Percentiles rank a stretch among this genome's conserved stretches.
These are phyloP conservation scores for Hibiscus syriacus DNA, from an alignment of 345 rosid species.

Conservation along the genomic window DNA sequence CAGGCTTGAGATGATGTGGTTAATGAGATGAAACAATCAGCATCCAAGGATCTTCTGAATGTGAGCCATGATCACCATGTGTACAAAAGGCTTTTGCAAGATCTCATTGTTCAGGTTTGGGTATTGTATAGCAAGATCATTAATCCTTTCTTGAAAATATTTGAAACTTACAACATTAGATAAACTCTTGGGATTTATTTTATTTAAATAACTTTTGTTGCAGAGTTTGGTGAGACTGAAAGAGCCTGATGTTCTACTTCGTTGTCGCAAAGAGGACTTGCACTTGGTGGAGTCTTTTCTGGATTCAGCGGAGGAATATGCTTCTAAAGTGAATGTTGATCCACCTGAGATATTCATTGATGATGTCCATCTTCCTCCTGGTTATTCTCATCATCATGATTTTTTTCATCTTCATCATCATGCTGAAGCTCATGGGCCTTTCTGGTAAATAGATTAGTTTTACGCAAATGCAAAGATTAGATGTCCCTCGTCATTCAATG, in stretches of 20 bases:
- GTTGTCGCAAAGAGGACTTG: constrained; percentile 73
- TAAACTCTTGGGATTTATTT: background rate
- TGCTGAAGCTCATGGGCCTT: constrained; percentile 44
- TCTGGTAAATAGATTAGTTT: constrained; percentile 40
- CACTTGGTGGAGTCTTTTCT: constrained; percentile 58
- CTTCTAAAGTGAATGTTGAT: constrained; percentile 56
- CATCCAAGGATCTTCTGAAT: no score
- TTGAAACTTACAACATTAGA: no score
- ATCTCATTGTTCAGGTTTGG: constrained; percentile 88
- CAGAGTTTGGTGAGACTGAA: constrained; percentile 90
- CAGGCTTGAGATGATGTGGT: no score
- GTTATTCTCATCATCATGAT: constrained; percentile 68
- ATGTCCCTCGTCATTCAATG: no score
- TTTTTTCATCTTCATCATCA: constrained; percentile 57
- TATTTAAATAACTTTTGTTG: background rate
- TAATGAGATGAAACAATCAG: no score
- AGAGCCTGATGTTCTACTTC: constrained; percentile 88
- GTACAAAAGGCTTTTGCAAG: no score
- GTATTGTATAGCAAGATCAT: background rate
- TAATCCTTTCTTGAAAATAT: background rate
- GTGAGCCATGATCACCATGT: no score
- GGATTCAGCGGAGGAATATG: constrained; percentile 73
- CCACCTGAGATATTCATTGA: constrained; percentile 73
- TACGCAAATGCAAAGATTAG: background rate
- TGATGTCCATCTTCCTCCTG: constrained; percentile 69